Base-by-base conservation (phyloP, 2,329 filamentous ascomycete genomes). In the Setomelanomma holmii region DNA sequence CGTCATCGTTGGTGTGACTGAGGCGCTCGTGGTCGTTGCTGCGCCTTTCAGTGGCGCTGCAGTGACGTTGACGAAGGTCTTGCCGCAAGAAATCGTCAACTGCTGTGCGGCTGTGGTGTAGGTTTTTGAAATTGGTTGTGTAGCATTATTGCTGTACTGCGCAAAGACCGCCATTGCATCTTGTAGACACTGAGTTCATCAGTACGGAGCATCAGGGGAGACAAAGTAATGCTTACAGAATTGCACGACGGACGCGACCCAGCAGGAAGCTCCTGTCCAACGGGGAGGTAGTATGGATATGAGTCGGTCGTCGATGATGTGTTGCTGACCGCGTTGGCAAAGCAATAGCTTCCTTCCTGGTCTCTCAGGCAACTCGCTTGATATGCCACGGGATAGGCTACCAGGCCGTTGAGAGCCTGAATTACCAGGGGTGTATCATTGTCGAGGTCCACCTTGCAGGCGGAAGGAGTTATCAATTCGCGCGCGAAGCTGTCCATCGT, bases 141-240 rank as follows among this genome's bases (percentile, higher is more conserved):
- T 82, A 30, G 84, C 79, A 63, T 92, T 85, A 12, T 82, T 80
- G 0, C 90, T 86, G 23, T 88, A 88, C 0, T 83, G 76, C 46
- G 89, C 86, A 74, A 89, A 97, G 16, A 96, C 84, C 21, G 82
- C 81, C 91, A 98, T 96, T 4, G 90, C 93, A 55, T 90, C 80
- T 67, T 87, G 81, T 38, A 95, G 80, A 72, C 95, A 98, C 45
- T 47, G 19, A 17, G 17, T 40, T 7, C 39, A 22, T 47, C 20
- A 47, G 45, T n/a, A 21, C 7, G 12, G 3, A n/a, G 1, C 20
- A 40, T 11, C 5, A 12, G 8, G 17, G 4, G 17, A 22, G 11
- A 10, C 17, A 6, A 7, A 14, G 19, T 11, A 14, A 7, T 36
- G 36, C 45, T 40, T 40, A 47, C 45, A 35, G 78, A 77, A 63